phyloP scores from a whole-genome alignment of 2,329 filamentous ascomycete genomes.

The Epichloe festucae region DNA sequence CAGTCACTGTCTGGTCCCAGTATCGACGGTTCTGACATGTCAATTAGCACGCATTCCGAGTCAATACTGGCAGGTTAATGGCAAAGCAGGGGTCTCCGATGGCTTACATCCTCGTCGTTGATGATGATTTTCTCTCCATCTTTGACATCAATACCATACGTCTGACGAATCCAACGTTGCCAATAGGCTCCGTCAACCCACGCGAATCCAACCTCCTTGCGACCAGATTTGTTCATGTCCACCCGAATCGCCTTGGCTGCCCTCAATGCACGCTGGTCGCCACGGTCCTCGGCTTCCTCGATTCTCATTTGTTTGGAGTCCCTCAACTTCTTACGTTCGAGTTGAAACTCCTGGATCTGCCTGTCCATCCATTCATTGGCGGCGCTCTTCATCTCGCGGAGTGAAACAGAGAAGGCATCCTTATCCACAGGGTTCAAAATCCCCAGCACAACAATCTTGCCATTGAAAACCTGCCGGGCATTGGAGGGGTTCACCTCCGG shows the following conservation, averaged over 20 bases:
- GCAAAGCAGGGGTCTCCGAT: neutral
- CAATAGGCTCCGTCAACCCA: conserved; percentile 97
- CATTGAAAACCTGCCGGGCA: conserved; percentile 87
- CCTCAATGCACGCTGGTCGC: conserved; percentile 75
- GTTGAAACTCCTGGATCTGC: conserved; percentile 79
- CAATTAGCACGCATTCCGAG: neutral
- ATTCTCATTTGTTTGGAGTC: conserved; percentile 92
- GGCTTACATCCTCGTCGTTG: conserved; percentile 88
- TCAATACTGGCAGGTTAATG: neutral
- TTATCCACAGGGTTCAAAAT: conserved; percentile 70
- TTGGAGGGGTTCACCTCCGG: conserved; percentile 87
- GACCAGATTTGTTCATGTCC: conserved; percentile 75
- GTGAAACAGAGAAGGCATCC: conserved; percentile 64
- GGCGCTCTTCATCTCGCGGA: conserved; percentile 87
- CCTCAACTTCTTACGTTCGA: conserved; percentile 83
- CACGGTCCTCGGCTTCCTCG: conserved; percentile 88
- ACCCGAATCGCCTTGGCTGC: conserved; percentile 85
- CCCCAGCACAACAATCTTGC: conserved; percentile 86
- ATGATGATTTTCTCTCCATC: conserved; percentile 89
- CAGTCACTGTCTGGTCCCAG: conserved; percentile 85
- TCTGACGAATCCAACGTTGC: conserved; percentile 93
- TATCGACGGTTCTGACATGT: conserved; percentile 65
- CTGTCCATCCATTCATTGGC: conserved; percentile 98
- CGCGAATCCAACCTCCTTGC: conserved; percentile 84
- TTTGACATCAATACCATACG: conserved; percentile 79